Conservation (phyloP, 1,284 basidiomycete genomes). For the Anthracocystis setariae region DNA sequence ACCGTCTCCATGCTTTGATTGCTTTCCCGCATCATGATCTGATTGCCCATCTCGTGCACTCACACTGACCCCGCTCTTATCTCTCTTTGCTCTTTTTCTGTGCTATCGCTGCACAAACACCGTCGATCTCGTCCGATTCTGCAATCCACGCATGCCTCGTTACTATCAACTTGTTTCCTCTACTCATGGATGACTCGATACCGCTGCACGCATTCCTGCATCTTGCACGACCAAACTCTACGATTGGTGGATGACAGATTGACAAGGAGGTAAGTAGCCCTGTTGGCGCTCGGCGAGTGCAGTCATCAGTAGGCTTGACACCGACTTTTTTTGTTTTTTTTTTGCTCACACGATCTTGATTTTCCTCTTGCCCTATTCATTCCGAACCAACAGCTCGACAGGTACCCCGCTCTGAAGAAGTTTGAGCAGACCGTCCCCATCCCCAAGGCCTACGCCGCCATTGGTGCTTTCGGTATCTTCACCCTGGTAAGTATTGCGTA, state of each 20-base stretch:
- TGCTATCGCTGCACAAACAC: not conserved
- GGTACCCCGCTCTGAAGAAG: conserved; percentile 76
- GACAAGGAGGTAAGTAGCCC: conserved; percentile 84
- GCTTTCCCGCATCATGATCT: not conserved
- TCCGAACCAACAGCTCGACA: conserved; percentile 75
- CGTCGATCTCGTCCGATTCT: not conserved
- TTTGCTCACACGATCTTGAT: no score
- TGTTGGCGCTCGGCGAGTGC: not conserved
- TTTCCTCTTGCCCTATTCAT: no score
- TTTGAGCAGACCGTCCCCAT: conserved; percentile 89
- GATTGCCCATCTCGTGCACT: not conserved
- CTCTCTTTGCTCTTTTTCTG: not conserved
- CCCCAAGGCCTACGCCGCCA: conserved; percentile 89
- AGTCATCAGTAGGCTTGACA: no score
- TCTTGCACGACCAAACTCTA: not conserved
- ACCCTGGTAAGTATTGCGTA: conserved; percentile 53
- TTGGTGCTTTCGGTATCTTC: conserved; percentile 76
- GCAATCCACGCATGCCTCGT: not conserved
- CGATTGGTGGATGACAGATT: conserved; percentile 72
- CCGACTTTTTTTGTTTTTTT: no score
- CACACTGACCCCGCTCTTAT: not conserved
- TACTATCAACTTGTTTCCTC: not conserved
- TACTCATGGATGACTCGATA: no score
- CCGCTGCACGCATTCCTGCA: no score
- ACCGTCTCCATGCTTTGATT: not conserved